Evolutionary conservation across 2,329 filamentous ascomycete genomes (phyloP), one percentile per base, ranked within the genome.

Genomic region (Aspergillus carbonarius): DNA sequence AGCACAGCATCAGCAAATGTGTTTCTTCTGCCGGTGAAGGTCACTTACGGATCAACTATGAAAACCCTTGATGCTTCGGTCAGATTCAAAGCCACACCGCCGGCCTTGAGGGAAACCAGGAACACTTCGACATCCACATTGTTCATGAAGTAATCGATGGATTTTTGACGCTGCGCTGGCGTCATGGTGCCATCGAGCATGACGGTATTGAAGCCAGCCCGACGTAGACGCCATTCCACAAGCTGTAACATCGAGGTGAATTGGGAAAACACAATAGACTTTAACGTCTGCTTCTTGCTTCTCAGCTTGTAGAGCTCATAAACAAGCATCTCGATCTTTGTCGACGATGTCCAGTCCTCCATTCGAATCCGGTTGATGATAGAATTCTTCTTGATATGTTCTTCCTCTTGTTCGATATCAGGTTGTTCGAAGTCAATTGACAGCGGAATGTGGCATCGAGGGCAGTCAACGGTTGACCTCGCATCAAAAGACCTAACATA

Each of bases 291-390:
- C 73, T 96, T 96, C 78, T 96, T 91, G 58, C 90, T 96, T 58
- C 95, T 88, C 39, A 98, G 84, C 74, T 91, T 90, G 80, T 96
- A 95, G 2, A 99, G 84, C 70, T 98, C 92, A 70, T 97, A 96
- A 9, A 98, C 89, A 5, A 99, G 85, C 73, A 96, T 88, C 78
- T 99, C 95, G 65, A 99, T 99, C 80, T 99, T 99, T 62, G 93
- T 97, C 1, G 92, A 97, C 0, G 92, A 96, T 0, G 92, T 96
- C 95, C 95, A 99, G 69, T 98, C 91, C 73, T 96, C 91, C 93
- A 98, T 97, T 76, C 93, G 92, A 78, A 99, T 98, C 56, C 95
- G 90, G 74, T 98, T 98, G 81, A 98, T 96, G 74, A 99, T 99
- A 1, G 92, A 96, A 13, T 88, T 93, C 78, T 97, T 97, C 83